Evolutionary conservation across 768 basidiomycete genomes (phyloP).

Genomic region (Royoungia palumana): DNA sequence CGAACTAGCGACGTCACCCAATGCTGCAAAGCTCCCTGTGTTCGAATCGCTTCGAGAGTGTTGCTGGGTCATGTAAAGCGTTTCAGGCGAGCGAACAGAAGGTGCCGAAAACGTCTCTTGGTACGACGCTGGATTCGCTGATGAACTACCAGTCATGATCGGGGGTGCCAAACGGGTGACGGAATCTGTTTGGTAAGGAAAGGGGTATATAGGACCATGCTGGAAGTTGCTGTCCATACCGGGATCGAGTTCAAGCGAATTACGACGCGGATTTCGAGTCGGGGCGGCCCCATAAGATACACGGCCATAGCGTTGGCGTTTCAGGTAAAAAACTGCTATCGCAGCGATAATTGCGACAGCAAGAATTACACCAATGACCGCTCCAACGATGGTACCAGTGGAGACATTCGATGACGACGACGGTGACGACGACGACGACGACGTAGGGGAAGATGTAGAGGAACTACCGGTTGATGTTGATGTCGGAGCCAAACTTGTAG

Average conservation of each 20-base stretch:
- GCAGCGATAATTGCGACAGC: slow-evolving; percentile 51
- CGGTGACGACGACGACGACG: slow-evolving; percentile 11
- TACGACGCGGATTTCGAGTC: slow-evolving; percentile 29
- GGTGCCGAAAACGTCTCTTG: slow-evolving; percentile 4
- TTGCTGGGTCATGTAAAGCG: background rate
- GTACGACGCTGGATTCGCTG: background rate
- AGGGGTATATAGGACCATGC: slow-evolving; percentile 36
- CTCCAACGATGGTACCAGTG: slow-evolving; percentile 46
- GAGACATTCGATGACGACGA: slow-evolving; percentile 31
- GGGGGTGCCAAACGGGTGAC: slow-evolving; percentile 15
- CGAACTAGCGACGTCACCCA: slow-evolving; percentile 19
- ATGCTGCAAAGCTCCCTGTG: slow-evolving; percentile 15
- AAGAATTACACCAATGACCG: slow-evolving; percentile 49
- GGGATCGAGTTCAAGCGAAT: slow-evolving; percentile 39
- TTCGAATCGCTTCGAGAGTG: slow-evolving; percentile 23
- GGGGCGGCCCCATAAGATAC: slow-evolving; percentile 30
- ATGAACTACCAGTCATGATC: background rate
- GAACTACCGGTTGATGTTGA: slow-evolving; percentile 14
- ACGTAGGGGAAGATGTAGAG: slow-evolving; percentile 18
- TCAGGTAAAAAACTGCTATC: slow-evolving; percentile 51
- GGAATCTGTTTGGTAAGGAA: slow-evolving; percentile 27
- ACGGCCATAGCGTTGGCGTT: slow-evolving; percentile 21
- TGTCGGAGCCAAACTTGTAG: slow-evolving; percentile 34
- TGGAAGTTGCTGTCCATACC: slow-evolving; percentile 20
- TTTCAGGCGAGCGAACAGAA: slow-evolving; percentile 10